Conservation (phyloP, 495 filamentous ascomycete species). For the Trichoderma orchidacearum region DNA sequence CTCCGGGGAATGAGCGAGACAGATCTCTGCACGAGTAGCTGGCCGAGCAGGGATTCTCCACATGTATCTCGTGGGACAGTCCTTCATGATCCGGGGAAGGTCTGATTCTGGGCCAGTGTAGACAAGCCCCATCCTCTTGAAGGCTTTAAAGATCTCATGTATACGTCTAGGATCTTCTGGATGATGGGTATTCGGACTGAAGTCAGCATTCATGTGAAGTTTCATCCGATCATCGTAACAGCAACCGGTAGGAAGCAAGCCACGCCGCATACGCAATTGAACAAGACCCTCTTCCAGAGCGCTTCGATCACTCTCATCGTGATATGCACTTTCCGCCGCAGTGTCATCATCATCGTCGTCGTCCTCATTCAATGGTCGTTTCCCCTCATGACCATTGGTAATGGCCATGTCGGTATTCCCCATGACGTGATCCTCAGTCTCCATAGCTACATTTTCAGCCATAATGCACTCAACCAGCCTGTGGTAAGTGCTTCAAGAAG, state of each 20-base stretch:
- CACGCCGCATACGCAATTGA: conserved; percentile 9
- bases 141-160: conserved; percentile 72
- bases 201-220: conserved; percentile 69
- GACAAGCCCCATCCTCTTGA: conserved; percentile 66
- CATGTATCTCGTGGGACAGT: conserved; percentile 45
- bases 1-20: conserved; percentile 53
- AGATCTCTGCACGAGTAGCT: conserved; percentile 65
- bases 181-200: conserved; percentile 56
- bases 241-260: conserved; percentile 50
- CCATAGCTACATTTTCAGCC: conserved; percentile 14
- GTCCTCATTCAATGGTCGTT: conserved; percentile 1
- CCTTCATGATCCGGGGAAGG: conserved; percentile 27
- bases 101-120: conserved; percentile 33
- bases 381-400: conserved; percentile 5
- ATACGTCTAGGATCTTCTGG: conserved; percentile 91
- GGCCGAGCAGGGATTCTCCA: conserved; percentile 60
- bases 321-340: conserved; percentile 3
- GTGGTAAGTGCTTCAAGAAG: neutral
- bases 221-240: conserved; percentile 94
- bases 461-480: neutral
- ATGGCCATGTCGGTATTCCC: neutral
- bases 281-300: conserved; percentile 3
- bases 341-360: conserved; percentile 12
- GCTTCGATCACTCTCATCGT: conserved; percentile 7
- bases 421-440: conserved; percentile 21